phyloP scores from a whole-genome alignment of 1,284 basidiomycete species.

The Microbotryum lychnidis-dioicae region DNA sequence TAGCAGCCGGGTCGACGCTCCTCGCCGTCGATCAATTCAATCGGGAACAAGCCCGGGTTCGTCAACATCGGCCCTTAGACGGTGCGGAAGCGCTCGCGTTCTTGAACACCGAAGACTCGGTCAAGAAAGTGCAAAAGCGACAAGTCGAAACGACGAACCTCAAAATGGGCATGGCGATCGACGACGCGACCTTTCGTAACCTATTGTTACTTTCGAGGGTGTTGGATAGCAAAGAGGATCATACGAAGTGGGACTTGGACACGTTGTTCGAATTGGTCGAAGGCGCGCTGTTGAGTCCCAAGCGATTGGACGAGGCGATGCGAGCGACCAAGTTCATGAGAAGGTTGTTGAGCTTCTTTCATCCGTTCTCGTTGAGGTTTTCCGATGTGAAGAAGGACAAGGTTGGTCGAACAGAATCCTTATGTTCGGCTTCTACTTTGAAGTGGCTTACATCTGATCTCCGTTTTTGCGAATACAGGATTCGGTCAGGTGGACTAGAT shows the following conservation, averaged over 20 bases:
- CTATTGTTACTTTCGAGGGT: slow-evolving; percentile 78
- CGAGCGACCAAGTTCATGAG: slow-evolving; percentile 80
- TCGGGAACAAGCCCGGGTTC: slow-evolving; percentile 52
- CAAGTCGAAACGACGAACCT: slow-evolving; percentile 85
- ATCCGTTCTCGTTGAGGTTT: slow-evolving; percentile 80
- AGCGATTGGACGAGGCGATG: slow-evolving; percentile 91
- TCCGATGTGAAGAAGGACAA: slow-evolving; percentile 62
- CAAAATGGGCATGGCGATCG: slow-evolving; percentile 83
- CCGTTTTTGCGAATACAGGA: slow-evolving; percentile 43
- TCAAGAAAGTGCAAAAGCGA: slow-evolving; percentile 40
- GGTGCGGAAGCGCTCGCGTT: slow-evolving; percentile 56
- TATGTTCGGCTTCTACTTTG: neutral
- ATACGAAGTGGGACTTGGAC: slow-evolving; percentile 88
- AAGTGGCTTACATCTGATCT: neutral
- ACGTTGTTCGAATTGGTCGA: slow-evolving; percentile 81
- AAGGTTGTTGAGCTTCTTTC: slow-evolving; percentile 81
- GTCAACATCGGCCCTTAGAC: neutral
- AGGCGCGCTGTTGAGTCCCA: slow-evolving; percentile 81
- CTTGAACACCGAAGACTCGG: slow-evolving; percentile 46
- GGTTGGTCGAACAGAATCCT: slow-evolving; percentile 43
- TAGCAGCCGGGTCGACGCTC: slow-evolving; percentile 74
- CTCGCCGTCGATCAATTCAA: slow-evolving; percentile 86
- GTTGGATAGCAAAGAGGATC: slow-evolving; percentile 69
- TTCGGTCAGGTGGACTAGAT: slow-evolving; percentile 53
- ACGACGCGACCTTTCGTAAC: slow-evolving; percentile 64